Evolutionary conservation across 2,329 filamentous ascomycete species (phyloP), one percentile per base, ranked within the genome.

Genomic region (Monascus ruber): DNA sequence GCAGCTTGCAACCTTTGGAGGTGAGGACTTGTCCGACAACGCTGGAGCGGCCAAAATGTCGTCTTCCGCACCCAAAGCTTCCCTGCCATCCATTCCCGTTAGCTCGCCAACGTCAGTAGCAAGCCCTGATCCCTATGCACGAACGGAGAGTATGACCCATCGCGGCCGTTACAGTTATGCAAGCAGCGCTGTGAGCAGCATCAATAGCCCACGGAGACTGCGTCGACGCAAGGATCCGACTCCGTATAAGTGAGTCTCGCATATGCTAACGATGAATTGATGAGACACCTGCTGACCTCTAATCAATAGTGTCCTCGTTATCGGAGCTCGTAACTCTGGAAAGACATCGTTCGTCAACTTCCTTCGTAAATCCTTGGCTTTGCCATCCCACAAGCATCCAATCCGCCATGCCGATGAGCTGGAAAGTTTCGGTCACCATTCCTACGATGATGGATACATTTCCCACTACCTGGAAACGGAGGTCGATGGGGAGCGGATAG

Each of bases 311-410:
- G 80, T 98, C 51, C 77, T 98, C 43, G 81, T 98, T 44, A 78
- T 96, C 53, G 91, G 91, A 43, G 83, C 86, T 36, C 81, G 84
- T 43, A 83, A 81, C 61, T 82, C 85, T 5, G 91, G 91, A 61
- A 98, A 98, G 70, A 94, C 88, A 0, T 94, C 87, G 1, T 95
- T 98, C 65, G 81, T 98, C 56, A 85, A 95, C 49, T 96, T 98
- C 58, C 79, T 98, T 50, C 86, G 86, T 65, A 84, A 80, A 37
- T 83, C 89, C 1, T 74, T 96, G 38, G 83, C 85, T 11, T 72
- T 91, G 39, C 85, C 87, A n/a, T 66, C 80, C 5, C 85, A 83
- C 64, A 93, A 93, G 66, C 79, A 81, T 40, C 64, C 65, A 35
- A 68, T 45, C 65, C 77, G 47, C 37, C 54, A 58, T 41, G 69